Conservation (phyloP, 2,329 filamentous ascomycete species). For the Leptographium lundbergii region DNA sequence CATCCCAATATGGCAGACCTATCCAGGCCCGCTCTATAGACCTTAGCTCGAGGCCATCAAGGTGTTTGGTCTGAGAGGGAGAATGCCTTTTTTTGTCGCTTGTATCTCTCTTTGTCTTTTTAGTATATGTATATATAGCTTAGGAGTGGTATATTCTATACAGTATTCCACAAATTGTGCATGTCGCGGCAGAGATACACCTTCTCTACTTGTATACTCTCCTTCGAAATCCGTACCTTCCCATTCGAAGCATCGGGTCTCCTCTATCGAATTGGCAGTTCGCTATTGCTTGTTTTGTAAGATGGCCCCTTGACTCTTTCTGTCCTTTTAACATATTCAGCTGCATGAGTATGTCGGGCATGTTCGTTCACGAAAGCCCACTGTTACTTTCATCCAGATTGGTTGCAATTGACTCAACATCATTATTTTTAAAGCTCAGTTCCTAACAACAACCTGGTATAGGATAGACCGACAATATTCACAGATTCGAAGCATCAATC, state of each 20-base stretch:
- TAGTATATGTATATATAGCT: background rate
- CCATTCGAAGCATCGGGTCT: background rate
- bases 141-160: too few relatives aligned
- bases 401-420: background rate
- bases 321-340: background rate
- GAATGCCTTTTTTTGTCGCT: background rate
- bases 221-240: background rate
- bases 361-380: background rate
- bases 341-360: background rate
- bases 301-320: background rate
- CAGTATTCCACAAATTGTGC: too few relatives aligned
- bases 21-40: background rate
- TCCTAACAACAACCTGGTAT: too few relatives aligned
- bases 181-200: too few relatives aligned
- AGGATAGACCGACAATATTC: too few relatives aligned
- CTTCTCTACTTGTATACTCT: too few relatives aligned
- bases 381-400: background rate
- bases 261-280: background rate
- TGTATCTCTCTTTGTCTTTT: background rate
- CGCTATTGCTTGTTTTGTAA: background rate
- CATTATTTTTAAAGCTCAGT: too few relatives aligned
- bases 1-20: background rate
- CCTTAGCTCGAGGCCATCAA: background rate
- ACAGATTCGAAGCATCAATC: background rate
- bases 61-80: background rate